Conservation (phyloP, 768 basidiomycete genomes). For the Dendrothele bispora region DNA sequence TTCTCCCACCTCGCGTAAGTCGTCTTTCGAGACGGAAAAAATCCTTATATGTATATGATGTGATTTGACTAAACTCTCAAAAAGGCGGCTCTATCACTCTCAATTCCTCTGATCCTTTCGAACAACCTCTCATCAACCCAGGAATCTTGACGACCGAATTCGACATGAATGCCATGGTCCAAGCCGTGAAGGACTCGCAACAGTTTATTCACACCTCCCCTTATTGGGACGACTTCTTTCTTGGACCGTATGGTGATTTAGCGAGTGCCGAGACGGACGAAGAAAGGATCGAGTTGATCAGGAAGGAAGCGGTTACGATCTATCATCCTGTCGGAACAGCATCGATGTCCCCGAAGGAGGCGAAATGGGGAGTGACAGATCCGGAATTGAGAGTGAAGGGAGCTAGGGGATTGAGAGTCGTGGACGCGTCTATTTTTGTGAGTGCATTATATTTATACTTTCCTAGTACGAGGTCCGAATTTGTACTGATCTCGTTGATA, state of each 20-base stretch:
- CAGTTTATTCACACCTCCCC: no score
- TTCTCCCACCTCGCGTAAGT: conserved; percentile 14
- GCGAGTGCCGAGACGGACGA: no score
- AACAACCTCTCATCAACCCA: conserved; percentile 26
- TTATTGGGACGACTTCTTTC: no score
- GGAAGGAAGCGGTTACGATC: no score
- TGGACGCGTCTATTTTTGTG: conserved; percentile 39
- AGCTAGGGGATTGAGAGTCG: conserved; percentile 30
- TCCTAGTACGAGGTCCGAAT: no score
- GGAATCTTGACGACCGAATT: conserved; percentile 16
- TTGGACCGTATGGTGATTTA: no score
- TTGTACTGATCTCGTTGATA: no score
- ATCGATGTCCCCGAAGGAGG: conserved; percentile 27
- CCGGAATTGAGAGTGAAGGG: conserved; percentile 34
- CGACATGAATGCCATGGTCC: conserved; percentile 26
- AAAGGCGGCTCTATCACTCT: conserved; percentile 26
- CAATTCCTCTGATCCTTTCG: conserved; percentile 26
- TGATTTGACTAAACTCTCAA: neutral
- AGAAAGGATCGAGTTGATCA: no score
- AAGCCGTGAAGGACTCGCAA: no score
- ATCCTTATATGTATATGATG: neutral
- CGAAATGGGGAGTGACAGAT: conserved; percentile 31
- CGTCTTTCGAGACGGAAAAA: neutral
- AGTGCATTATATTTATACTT: no score
- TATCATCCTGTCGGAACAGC: conserved; percentile 30